Evolutionary conservation across 176 grass and related monocot genomes (phyloP).

Genomic region (Aechmea fasciata): DNA sequence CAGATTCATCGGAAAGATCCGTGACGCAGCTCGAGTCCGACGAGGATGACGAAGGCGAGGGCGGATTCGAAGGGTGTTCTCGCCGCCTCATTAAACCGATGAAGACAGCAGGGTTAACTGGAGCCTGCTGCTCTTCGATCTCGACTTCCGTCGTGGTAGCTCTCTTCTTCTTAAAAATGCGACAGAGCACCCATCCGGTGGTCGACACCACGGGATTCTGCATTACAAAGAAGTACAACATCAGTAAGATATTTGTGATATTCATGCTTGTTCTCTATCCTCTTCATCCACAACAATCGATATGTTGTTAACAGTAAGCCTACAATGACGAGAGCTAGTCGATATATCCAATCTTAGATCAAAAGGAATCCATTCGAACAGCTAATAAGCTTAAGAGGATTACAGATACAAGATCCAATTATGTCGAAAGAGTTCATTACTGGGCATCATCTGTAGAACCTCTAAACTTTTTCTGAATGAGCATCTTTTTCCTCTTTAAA

Average conservation of each 20-base stretch:
- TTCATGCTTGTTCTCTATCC: neutral
- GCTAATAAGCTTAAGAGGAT: too few species aligned
- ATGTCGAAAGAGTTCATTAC: too few species aligned
- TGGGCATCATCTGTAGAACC: too few species aligned
- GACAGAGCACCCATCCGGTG: conserved; percentile 25
- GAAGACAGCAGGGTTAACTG: neutral
- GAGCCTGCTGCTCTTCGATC: conserved; percentile 2
- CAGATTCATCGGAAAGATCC: conserved; percentile 17
- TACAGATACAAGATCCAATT: too few species aligned
- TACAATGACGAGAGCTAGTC: too few species aligned
- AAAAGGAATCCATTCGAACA: too few species aligned
- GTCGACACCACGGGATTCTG: conserved; percentile 13
- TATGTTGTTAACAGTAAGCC: neutral
- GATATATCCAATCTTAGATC: too few species aligned
- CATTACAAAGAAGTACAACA: neutral
- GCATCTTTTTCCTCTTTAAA: too few species aligned
- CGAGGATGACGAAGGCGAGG: neutral
- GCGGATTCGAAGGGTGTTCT: neutral
- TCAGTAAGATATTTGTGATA: neutral
- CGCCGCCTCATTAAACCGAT: neutral
- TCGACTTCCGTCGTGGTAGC: conserved; percentile 15
- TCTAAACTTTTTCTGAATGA: too few species aligned
- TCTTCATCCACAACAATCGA: neutral
- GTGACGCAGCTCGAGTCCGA: conserved; percentile 22
- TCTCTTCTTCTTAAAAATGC: conserved; percentile 40